phyloP scores from a whole-genome alignment of 2,329 filamentous ascomycete genomes.

The Neonectria coccinea region DNA sequence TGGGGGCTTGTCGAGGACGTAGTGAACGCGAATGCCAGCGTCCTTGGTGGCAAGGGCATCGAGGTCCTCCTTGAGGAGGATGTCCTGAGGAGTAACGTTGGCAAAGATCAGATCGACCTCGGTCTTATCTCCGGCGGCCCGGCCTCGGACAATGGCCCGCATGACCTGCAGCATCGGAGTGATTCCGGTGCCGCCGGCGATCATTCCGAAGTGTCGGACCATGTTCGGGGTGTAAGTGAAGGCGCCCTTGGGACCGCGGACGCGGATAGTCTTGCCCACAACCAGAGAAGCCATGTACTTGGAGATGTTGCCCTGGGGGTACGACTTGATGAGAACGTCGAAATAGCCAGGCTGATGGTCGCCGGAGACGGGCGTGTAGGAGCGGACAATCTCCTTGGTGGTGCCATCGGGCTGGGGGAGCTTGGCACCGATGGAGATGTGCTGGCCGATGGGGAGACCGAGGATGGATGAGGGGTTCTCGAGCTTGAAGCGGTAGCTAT shows the following conservation, averaged over 20 bases:
- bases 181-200: slow-evolving; percentile 96
- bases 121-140: slow-evolving; percentile 83
- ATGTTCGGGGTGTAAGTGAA: slow-evolving; percentile 99
- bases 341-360: slow-evolving; percentile 92
- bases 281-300: slow-evolving; percentile 87
- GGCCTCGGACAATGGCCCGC: slow-evolving; percentile 86
- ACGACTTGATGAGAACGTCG: slow-evolving; percentile 97
- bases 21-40: slow-evolving; percentile 86
- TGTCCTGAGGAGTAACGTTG: slow-evolving; percentile 93
- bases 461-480: slow-evolving; percentile 83
- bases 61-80: slow-evolving; percentile 91
- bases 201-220: slow-evolving; percentile 97
- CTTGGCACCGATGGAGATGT: slow-evolving; percentile 93
- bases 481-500: slow-evolving; percentile 90
- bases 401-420: slow-evolving; percentile 75
- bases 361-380: slow-evolving; percentile 91
- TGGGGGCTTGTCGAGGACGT: slow-evolving; percentile 96
- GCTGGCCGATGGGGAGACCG: slow-evolving; percentile 96
- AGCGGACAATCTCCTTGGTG: slow-evolving; percentile 86
- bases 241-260: slow-evolving; percentile 94
- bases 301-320: slow-evolving; percentile 97
- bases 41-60: slow-evolving; percentile 84
- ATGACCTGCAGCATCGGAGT: slow-evolving; percentile 98
- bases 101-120: slow-evolving; percentile 96
- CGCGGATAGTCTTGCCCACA: slow-evolving; percentile 88